Evolutionary conservation across 192 early-diverging fungal genomes (phyloP).

Genomic region (Spizellomyces sp.): DNA sequence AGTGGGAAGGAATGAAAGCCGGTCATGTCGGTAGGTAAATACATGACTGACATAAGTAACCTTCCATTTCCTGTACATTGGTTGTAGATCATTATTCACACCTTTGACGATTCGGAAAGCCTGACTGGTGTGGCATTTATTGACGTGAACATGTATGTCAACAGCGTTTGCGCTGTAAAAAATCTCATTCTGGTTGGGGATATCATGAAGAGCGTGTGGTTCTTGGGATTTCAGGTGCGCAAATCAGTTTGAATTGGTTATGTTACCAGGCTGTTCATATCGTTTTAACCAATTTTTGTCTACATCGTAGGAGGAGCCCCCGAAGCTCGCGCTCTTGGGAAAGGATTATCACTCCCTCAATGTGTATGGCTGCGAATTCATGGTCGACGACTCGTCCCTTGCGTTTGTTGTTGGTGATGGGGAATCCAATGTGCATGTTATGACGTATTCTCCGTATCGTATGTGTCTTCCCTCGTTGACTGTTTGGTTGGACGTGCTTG

Average conservation of each 20-base stretch:
- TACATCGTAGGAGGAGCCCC: conserved; percentile 76
- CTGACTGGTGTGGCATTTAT: conserved; percentile 92
- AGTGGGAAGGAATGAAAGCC: too few relatives aligned
- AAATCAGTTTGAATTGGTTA: too few relatives aligned
- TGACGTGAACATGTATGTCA: conserved; percentile 91
- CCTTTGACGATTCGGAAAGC: conserved; percentile 73
- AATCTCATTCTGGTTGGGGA: conserved; percentile 89
- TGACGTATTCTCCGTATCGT: conserved; percentile 88
- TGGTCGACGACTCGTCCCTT: conserved; percentile 73
- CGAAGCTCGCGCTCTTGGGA: conserved; percentile 83
- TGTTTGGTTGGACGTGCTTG: neutral
- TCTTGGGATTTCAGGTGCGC: conserved; percentile 86
- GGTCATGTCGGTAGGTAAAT: neutral
- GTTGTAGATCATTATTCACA: conserved; percentile 74
- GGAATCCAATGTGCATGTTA: conserved; percentile 78
- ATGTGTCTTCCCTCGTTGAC: conserved; percentile 31
- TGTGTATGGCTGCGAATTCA: conserved; percentile 71
- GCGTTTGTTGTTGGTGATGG: conserved; percentile 84
- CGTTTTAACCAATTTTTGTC: neutral
- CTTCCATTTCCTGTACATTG: neutral
- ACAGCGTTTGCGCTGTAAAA: conserved; percentile 77
- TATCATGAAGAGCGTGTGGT: conserved; percentile 82
- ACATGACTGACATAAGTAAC: neutral
- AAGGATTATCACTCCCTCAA: conserved; percentile 85
- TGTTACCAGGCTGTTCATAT: neutral